These are phyloP conservation scores for Fusarium lyarnte DNA, from an alignment of 2,329 filamentous ascomycete species.

Conservation along the genomic window DNA sequence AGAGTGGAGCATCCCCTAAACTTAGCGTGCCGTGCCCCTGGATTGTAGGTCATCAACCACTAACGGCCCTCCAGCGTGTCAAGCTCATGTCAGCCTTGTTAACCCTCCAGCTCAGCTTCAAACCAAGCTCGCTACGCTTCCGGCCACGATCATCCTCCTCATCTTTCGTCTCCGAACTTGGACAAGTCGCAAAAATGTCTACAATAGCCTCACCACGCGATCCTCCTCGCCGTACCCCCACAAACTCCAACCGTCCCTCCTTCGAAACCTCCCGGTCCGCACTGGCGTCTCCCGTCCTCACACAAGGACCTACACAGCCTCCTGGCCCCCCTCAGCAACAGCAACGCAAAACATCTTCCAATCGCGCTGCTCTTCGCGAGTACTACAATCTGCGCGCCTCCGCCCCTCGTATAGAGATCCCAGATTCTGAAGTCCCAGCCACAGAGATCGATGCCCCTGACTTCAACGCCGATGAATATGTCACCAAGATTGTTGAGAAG, in stretches of 20 bases:
- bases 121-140: neutral
- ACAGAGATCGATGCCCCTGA: constrained; percentile 77
- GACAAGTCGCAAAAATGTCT: constrained; percentile 60
- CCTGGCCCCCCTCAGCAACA: constrained; percentile 14
- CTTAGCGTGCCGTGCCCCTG: constrained; percentile 32
- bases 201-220: constrained; percentile 73
- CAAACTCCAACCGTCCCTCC: constrained; percentile 79
- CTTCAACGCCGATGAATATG: constrained; percentile 79
- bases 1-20: constrained; percentile 28
- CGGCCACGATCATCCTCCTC: neutral
- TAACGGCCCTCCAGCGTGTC: constrained; percentile 36
- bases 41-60: constrained; percentile 22
- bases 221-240: constrained; percentile 68
- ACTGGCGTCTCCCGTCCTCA: constrained; percentile 60
- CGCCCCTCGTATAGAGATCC: constrained; percentile 55
- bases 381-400: constrained; percentile 82
- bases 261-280: constrained; percentile 72
- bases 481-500: constrained; percentile 68
- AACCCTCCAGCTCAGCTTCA: constrained; percentile 7
- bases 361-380: constrained; percentile 88
- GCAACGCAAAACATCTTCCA: constrained; percentile 61
- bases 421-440: constrained; percentile 66
- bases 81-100: constrained; percentile 27
- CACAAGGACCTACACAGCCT: constrained; percentile 33
- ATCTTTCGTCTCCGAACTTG: neutral